A percentile compares a stretch with the other conserved stretches of the same genome.
Conservation (phyloP, 352 stramenopile genomes). For the Globisporangium perplexum region DNA sequence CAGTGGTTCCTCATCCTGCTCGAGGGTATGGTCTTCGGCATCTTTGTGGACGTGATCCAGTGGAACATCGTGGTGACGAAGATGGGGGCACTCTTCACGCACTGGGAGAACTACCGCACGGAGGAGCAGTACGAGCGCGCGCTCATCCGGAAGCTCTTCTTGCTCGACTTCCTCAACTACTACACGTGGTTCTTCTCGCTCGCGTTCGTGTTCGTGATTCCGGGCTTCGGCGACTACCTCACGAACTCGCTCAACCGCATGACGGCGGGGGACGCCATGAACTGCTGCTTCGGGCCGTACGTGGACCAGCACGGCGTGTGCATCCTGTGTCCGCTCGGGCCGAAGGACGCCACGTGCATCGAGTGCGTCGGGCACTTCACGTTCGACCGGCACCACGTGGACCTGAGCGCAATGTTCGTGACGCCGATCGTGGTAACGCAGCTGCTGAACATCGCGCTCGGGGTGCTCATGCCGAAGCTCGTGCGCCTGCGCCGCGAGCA, state of each 20-base stretch:
- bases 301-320: conserved; percentile 67
- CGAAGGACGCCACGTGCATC: conserved; percentile 65
- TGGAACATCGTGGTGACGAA: conserved; percentile 90
- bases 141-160: conserved; percentile 79
- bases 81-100: conserved; percentile 75
- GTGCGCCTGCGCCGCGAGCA: conserved; percentile 62
- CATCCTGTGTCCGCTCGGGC: conserved; percentile 50
- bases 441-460: conserved; percentile 68
- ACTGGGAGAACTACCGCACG: conserved; percentile 87
- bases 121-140: conserved; percentile 82
- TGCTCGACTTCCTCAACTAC: conserved; percentile 88
- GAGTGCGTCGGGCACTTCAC: conserved; percentile 78
- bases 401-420: conserved; percentile 82
- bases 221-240: conserved; percentile 73
- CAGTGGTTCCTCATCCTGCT: conserved; percentile 83
- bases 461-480: conserved; percentile 58
- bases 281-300: conserved; percentile 86
- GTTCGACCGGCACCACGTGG: conserved; percentile 81
- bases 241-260: conserved; percentile 82
- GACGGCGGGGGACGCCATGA: conserved; percentile 78
- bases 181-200: conserved; percentile 91
- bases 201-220: conserved; percentile 86
- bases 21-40: conserved; percentile 77
- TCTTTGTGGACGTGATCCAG: conserved; percentile 87
- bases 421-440: conserved; percentile 85